A percentile compares a stretch with the other conserved stretches of the same genome.
These are phyloP conservation scores for Glarea lozoyensis DNA, from an alignment of 495 filamentous ascomycete species.

Conservation along the genomic window DNA sequence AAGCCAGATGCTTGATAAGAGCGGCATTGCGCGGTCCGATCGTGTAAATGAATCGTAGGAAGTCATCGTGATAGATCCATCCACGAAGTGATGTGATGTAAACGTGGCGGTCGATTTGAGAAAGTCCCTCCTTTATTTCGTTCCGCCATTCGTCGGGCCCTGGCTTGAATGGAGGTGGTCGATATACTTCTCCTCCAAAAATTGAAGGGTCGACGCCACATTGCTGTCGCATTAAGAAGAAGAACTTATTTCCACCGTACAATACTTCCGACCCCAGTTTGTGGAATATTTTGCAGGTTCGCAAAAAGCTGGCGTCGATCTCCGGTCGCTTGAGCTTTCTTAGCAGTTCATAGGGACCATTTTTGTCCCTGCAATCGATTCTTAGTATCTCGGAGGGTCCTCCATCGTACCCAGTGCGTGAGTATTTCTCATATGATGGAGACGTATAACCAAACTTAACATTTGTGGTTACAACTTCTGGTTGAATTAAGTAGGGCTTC, in stretches of 20 bases:
- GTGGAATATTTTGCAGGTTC: not conserved
- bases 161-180: not conserved
- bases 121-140: not conserved
- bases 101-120: not conserved
- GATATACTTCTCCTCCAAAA: not conserved
- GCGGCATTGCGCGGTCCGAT: conserved; percentile 3
- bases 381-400: too few species aligned
- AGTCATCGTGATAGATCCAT: conserved; percentile 1
- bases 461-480: too few species aligned
- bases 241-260: not conserved
- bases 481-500: too few species aligned
- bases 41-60: conserved; percentile 3
- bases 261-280: not conserved
- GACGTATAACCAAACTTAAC: too few species aligned
- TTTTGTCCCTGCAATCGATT: too few species aligned
- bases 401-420: too few species aligned
- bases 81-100: not conserved
- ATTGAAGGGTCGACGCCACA: not conserved
- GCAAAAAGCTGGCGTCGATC: not conserved
- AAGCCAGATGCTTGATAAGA: conserved; percentile 1
- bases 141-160: not conserved
- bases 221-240: not conserved
- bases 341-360: too few species aligned
- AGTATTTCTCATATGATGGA: too few species aligned
- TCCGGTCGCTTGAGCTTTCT: too few species aligned